Conservation (phyloP, 1,284 basidiomycete genomes). For the Cystobasidium slooffiae region DNA sequence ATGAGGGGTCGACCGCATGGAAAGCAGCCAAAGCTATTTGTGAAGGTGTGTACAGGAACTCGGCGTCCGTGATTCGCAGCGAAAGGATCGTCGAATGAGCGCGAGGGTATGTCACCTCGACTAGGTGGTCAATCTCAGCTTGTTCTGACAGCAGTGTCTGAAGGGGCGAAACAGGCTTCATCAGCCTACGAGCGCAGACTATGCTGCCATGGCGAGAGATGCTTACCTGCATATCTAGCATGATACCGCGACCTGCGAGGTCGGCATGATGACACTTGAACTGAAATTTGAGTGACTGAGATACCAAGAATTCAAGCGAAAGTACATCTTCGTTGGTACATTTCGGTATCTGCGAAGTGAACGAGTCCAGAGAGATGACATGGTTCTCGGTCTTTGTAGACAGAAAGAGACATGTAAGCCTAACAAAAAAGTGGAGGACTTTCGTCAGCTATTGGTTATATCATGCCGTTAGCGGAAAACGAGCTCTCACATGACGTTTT, state of each 20-base stretch:
- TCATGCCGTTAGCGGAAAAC: not conserved
- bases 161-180: not conserved
- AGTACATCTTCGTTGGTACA: conserved; percentile 64
- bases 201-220: not conserved
- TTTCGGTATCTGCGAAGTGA: conserved; percentile 61
- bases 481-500: conserved; percentile 81
- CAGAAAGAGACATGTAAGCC: conserved; percentile 64
- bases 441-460: not conserved
- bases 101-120: conserved; percentile 64
- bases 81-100: conserved; percentile 69
- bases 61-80: conserved; percentile 84
- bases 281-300: conserved; percentile 89
- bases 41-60: conserved; percentile 87
- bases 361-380: conserved; percentile 81
- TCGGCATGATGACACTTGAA: conserved; percentile 91
- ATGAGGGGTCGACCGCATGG: conserved; percentile 66
- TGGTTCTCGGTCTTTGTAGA: conserved; percentile 97
- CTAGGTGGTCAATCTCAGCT: conserved; percentile 47
- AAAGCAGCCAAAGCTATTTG: conserved; percentile 91
- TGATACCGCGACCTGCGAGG: conserved; percentile 84
- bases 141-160: conserved; percentile 59
- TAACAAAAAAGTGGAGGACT: not conserved
- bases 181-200: not conserved
- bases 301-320: conserved; percentile 91
- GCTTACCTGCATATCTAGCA: conserved; percentile 83